Evolutionary conservation across 352 stramenopile species (phyloP), one percentile per base, ranked within the genome.

Genomic region (Elongisporangium anandrum): DNA sequence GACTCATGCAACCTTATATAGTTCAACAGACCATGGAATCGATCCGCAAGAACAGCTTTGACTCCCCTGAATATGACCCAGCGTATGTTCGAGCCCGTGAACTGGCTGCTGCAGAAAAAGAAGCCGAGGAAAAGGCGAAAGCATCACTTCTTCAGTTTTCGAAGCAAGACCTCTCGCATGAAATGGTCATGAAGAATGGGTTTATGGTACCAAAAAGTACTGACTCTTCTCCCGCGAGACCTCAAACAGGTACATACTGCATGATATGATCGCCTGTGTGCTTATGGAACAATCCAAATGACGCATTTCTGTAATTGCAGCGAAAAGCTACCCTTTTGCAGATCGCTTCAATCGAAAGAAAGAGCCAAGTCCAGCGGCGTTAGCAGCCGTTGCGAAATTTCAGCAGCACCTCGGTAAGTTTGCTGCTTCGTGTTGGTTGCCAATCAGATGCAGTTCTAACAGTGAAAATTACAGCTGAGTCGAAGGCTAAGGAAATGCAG

Each of bases 131-230:
- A 51, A 82, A 85, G 54, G 78, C 78, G 16, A 87, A 87, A 59
- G 73, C 68, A 0, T 64, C 68, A 38, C 61, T 87, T 5, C 63
- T 76, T 13, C 73, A 87, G 56, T 87, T 75, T 57, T 77, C 79
- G n/a, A 72, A 82, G 65, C 72, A 75, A 22, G 69, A 88, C 34
- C 65, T 79, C 2, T 68, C 69, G 4, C 74, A 88, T 50, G 70
- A 88, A 49, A 77, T 80, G 66, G 60, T 75, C 12, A 87, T 90
- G 80, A 75, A 73, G 41, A 90, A 90, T 52, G 80, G 80, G 23
- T 63, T 87, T 3, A 73, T 73, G 59, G 63, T 84, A 19, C 69
- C 62, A 1, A 81, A 88, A 60, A 59, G 66, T 21, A 38, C 66
- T 48, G 22, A 20, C 54, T 66, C 60, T 16, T 55, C 55, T 41